Conservation (phyloP, 257 asterid species). For the Solanum appendiculatum region DNA sequence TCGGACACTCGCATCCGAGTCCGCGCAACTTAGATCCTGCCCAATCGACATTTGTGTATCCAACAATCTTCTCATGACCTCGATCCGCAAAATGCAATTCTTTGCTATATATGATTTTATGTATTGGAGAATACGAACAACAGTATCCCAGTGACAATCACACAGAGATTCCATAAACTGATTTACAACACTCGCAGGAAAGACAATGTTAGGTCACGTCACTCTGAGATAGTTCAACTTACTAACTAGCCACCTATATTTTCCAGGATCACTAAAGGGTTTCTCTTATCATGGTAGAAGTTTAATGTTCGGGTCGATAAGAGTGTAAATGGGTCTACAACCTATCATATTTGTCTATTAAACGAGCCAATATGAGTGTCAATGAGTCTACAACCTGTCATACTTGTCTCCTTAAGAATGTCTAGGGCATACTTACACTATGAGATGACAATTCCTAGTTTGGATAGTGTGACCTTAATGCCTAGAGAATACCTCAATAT, state of each 20-base stretch:
- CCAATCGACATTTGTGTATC: not conserved
- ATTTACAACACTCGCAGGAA: not conserved
- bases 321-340: not conserved
- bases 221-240: not conserved
- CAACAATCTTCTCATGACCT: not conserved
- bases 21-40: no score
- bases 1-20: no score
- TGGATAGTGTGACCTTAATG: not conserved
- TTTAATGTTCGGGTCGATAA: not conserved
- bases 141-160: not conserved
- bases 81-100: not conserved
- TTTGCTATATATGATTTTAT: not conserved
- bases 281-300: not conserved
- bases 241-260: not conserved
- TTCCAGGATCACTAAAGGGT: not conserved
- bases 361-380: not conserved
- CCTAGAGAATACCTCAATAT: not conserved
- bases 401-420: not conserved
- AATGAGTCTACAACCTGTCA: not conserved
- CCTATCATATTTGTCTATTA: not conserved
- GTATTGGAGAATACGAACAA: not conserved
- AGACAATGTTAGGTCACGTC: not conserved
- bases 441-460: not conserved
- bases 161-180: not conserved
- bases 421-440: not conserved